Evolutionary conservation across 768 basidiomycete species (phyloP).

Genomic region (Xerocomellus intermedius): DNA sequence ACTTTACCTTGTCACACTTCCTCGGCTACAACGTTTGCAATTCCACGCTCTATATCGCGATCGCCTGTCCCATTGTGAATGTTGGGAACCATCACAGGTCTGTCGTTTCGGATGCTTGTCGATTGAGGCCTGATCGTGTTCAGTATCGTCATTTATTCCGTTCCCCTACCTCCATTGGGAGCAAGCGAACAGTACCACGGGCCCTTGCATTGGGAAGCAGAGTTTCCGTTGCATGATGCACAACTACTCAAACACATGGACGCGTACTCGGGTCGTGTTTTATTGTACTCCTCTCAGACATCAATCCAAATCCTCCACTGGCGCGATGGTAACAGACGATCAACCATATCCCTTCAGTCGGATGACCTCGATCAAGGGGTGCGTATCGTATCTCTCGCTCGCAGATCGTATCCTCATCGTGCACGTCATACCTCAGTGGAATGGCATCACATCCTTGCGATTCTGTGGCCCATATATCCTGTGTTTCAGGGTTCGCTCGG

Average conservation of each 20-base stretch:
- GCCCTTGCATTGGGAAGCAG: constrained; percentile 7
- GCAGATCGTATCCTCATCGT: not conserved
- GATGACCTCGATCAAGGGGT: constrained; percentile 36
- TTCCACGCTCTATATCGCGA: constrained; percentile 19
- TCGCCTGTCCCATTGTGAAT: not conserved
- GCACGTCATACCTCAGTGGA: constrained; percentile 31
- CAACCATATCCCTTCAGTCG: constrained; percentile 19
- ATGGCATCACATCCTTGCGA: constrained; percentile 41
- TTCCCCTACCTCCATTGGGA: constrained; percentile 4
- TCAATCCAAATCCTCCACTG: constrained; percentile 41
- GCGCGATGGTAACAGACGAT: constrained; percentile 25
- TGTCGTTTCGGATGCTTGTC: not conserved
- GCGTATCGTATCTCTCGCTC: constrained; percentile 3
- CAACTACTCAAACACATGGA: constrained; percentile 38
- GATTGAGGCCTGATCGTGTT: not conserved
- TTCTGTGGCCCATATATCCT: constrained; percentile 52
- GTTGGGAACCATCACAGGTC: constrained; percentile 11
- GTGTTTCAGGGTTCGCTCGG: constrained; percentile 48
- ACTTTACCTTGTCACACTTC: constrained; percentile 5
- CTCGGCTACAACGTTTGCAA: constrained; percentile 1
- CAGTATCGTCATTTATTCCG: constrained; percentile 15
- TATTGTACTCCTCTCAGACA: constrained; percentile 28
- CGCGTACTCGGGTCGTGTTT: constrained; percentile 29
- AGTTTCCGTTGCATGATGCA: constrained; percentile 10
- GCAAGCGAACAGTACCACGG: not conserved